Evolutionary conservation across 352 stramenopile genomes (phyloP).

Genomic region (Globisporangium apiculatum): DNA sequence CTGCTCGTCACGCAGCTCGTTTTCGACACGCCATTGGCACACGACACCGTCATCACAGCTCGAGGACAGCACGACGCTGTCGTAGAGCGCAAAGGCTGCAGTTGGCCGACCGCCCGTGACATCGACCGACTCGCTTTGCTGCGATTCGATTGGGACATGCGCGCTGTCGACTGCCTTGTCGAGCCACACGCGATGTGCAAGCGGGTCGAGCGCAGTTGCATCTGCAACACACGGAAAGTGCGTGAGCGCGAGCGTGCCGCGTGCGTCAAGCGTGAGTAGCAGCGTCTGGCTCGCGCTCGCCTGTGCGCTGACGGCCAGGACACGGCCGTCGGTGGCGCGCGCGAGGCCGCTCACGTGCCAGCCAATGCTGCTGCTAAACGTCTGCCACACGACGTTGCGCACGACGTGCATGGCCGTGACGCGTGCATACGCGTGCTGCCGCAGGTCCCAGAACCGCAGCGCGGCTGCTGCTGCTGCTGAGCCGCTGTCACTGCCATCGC

Average conservation of each 20-base stretch:
- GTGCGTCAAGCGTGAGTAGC: constrained; percentile 5
- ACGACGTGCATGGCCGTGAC: constrained; percentile 36
- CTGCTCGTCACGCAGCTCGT: constrained; percentile 37
- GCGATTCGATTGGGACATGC: neutral
- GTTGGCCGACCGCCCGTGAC: neutral
- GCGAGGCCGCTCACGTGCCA: constrained; percentile 29
- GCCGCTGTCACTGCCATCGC: neutral
- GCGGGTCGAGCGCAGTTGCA: neutral
- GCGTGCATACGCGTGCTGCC: constrained; percentile 32
- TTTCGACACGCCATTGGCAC: constrained; percentile 64
- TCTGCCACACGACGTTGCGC: constrained; percentile 49
- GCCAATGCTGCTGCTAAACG: constrained; percentile 32
- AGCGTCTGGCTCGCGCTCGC: constrained; percentile 12
- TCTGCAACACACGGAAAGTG: constrained; percentile 12
- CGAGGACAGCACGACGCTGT: constrained; percentile 44
- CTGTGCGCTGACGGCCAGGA: constrained; percentile 1
- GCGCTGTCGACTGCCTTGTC: constrained; percentile 12
- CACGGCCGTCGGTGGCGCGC: too few relatives aligned
- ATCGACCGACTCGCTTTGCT: neutral
- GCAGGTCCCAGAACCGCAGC: constrained; percentile 61
- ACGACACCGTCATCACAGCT: constrained; percentile 38
- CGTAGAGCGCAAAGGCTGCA: constrained; percentile 52
- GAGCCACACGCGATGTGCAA: constrained; percentile 13
- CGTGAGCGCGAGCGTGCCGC: constrained; percentile 11
- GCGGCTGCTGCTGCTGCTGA: neutral